Base-by-base conservation (phyloP, 73 alveolate species). In the Paramecium pentaurelia region DNA sequence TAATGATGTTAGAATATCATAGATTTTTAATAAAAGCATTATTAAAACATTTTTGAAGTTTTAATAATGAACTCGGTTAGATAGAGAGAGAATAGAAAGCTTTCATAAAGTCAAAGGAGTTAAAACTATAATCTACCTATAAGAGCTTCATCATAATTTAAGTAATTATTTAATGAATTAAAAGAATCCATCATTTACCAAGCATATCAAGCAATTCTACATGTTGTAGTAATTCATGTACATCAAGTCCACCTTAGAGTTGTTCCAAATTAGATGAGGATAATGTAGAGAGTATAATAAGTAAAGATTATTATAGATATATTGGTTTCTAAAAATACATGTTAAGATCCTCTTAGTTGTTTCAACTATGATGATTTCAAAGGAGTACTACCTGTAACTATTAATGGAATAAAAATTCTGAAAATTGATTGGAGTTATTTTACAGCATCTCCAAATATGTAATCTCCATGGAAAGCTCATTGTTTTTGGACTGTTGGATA, bases 401-500 rank as follows among this genome's bases (percentile, higher is more conserved):
- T 80, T 7, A 32, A 28, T 80, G 75, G 77, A 80, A 25, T 80
- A 1, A 80, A 80, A 80, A 45, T 80, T n/a, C 18, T 45, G n/a
- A 80, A 36, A 18, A 28, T 47, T 9, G 58, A 34, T 80, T 80
- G 91, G 91, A 42, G 58, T 80, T 44, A 45, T 40, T 80, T 80
- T 36, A 22, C 91, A 45, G 91, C 91, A 45, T 20, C 34, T 11
- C 91, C 91, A 20, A 80, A 49, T 80, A 7, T 27, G n/a, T 45
- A 9, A 28, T 80, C 91, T 9, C 64, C 49, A 11, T 80, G 91
- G 91, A 80, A 80, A 8, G 91, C 91, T 45, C 91, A 80, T 47
- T 80, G 91, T 47, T 80, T 44, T 47, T 80, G 91, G 91, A 80
- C 71, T 0, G 91, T 80, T 45, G 91, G 91, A 25, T 80, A 80